A percentile compares a stretch with the other conserved stretches of the same genome.
Evolutionary conservation across 352 stramenopile species (phyloP).

Genomic region (Thraustochytrium sp.): DNA sequence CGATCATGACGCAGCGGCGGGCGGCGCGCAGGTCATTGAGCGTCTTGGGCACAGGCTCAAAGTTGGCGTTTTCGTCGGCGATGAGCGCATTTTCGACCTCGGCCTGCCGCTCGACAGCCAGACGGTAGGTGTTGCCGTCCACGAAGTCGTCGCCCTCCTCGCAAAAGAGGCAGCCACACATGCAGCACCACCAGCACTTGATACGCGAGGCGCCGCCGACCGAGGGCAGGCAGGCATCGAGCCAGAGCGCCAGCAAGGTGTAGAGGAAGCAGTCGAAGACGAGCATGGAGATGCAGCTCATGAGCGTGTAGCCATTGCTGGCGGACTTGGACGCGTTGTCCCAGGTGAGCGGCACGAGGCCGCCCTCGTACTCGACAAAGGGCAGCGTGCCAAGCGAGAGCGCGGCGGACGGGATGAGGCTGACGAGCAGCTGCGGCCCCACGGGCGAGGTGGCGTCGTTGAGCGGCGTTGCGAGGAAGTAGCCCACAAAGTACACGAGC

Average conservation of each 20-base stretch:
- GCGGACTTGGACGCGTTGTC: background rate
- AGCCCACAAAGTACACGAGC: constrained; percentile 42
- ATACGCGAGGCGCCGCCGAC: background rate
- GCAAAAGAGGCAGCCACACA: too few relatives aligned
- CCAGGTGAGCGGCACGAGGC: background rate
- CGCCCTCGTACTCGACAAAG: background rate
- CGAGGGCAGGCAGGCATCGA: background rate
- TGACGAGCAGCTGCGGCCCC: background rate
- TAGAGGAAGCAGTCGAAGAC: background rate
- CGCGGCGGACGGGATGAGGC: background rate
- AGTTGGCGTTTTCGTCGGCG: constrained; percentile 46
- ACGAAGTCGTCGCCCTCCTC: too few relatives aligned
- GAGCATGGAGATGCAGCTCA: background rate
- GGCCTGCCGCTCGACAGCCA: too few relatives aligned
- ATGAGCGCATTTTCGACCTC: too few relatives aligned
- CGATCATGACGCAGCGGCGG: background rate
- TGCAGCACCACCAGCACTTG: background rate
- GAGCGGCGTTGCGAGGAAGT: constrained; percentile 45
- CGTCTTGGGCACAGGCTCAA: constrained; percentile 56
- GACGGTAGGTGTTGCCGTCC: too few relatives aligned
- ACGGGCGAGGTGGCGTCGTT: background rate
- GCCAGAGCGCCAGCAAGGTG: background rate
- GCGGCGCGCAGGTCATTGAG: background rate
- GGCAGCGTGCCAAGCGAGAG: background rate
- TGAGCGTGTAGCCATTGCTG: background rate